These are phyloP conservation scores for Entomortierella beljakovae DNA, from an alignment of 192 early-diverging fungal genomes.

Conservation along the genomic window DNA sequence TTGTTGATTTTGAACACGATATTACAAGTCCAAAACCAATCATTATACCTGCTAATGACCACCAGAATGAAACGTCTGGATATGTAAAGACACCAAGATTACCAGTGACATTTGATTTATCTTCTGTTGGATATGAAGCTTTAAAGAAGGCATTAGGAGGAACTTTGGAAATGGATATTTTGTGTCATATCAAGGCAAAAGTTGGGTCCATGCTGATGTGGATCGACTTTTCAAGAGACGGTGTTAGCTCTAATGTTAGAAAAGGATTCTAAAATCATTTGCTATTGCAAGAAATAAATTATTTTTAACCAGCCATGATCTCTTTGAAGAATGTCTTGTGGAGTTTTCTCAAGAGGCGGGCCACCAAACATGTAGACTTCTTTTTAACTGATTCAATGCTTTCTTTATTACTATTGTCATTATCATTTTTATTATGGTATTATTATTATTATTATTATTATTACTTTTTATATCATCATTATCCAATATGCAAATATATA, in stretches of 20 bases:
- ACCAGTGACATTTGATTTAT: constrained; percentile 43
- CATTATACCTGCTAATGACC: constrained; percentile 47
- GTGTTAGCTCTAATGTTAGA: constrained; percentile 56
- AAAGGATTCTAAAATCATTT: constrained; percentile 46
- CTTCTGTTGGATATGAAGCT: constrained; percentile 56
- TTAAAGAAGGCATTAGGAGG: constrained; percentile 61
- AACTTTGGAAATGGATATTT: constrained; percentile 55
- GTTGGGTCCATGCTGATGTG: constrained; percentile 55
- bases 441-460: too few species aligned
- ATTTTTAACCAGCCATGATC: too few species aligned
- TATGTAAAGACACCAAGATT: constrained; percentile 44
- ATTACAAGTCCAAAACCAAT: constrained; percentile 42
- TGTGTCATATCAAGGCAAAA: constrained; percentile 55
- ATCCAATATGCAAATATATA: too few species aligned
- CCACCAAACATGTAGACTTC: too few species aligned
- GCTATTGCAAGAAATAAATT: too few species aligned
- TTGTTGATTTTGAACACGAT: constrained; percentile 43
- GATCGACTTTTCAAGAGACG: constrained; percentile 56
- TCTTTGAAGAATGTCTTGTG: too few species aligned
- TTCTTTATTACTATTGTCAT: too few species aligned
- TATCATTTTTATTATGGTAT: too few species aligned
- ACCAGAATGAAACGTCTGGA: constrained; percentile 40
- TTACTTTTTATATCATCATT: too few species aligned
- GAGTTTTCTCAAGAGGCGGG: too few species aligned
- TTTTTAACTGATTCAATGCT: too few species aligned